phyloP scores from a whole-genome alignment of 345 rosid genomes.

The Sonneratia alba region DNA sequence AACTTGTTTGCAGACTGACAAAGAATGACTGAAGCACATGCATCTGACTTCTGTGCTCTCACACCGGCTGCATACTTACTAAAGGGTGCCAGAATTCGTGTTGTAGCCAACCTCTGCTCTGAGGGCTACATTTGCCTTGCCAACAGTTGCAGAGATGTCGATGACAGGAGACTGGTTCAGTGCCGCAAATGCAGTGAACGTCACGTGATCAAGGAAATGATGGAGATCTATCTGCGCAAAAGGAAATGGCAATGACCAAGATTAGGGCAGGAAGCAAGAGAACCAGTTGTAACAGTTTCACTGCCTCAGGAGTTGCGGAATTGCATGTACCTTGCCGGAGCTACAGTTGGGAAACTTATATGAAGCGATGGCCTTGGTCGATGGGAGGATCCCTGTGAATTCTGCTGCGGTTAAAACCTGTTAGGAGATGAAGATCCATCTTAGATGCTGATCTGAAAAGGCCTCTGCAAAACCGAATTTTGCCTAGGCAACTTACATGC shows the following conservation, averaged over 20 bases:
- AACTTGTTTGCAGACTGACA: constrained; percentile 18
- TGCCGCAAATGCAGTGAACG: constrained; percentile 53
- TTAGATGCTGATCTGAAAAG: background rate
- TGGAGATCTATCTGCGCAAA: constrained; percentile 65
- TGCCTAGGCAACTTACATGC: constrained; percentile 38
- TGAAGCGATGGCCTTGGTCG: constrained; percentile 66
- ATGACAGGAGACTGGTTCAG: constrained; percentile 61
- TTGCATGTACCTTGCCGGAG: constrained; percentile 63
- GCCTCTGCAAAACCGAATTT: background rate
- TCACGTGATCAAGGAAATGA: constrained; percentile 74
- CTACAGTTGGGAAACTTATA: constrained; percentile 68
- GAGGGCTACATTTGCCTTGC: constrained; percentile 69
- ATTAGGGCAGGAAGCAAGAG: constrained; percentile 1
- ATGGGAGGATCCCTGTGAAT: constrained; percentile 63
- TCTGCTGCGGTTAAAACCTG: constrained; percentile 66
- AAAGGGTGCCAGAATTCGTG: constrained; percentile 44
- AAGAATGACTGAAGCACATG: constrained; percentile 63
- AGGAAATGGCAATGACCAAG: background rate
- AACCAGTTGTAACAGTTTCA: background rate
- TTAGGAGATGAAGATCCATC: constrained; percentile 1
- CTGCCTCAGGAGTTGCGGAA: background rate
- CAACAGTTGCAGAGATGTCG: constrained; percentile 71
- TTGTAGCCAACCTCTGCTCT: constrained; percentile 94
- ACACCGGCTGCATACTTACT: constrained; percentile 81
- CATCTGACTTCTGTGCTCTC: constrained; percentile 63